Percentiles rank a stretch among this genome's conserved stretches.
Evolutionary conservation across 495 filamentous ascomycete genomes (phyloP).

Genomic region (Schizothecium vesticola): DNA sequence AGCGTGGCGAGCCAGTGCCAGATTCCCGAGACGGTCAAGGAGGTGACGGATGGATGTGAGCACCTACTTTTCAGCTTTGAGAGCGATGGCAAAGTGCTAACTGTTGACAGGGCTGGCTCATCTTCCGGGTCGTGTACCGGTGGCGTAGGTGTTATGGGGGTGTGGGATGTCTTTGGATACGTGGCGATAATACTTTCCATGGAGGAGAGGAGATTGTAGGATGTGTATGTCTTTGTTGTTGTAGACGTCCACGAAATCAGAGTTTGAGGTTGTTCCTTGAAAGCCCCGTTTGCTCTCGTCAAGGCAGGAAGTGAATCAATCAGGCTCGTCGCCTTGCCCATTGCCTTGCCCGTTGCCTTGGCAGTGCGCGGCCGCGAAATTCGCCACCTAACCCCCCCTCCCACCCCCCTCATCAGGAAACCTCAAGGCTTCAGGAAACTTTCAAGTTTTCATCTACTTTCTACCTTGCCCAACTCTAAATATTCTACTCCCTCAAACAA

Average conservation of each 20-base stretch:
- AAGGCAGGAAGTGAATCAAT: not conserved
- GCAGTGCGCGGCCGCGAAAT: not conserved
- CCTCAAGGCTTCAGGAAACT: no score
- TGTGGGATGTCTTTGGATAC: not conserved
- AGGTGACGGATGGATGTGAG: constrained; percentile 47
- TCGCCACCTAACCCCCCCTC: no score
- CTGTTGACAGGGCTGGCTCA: not conserved
- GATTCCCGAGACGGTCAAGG: constrained; percentile 36
- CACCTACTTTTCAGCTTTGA: no score
- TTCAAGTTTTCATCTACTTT: no score
- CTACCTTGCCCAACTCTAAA: no score
- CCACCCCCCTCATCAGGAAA: no score
- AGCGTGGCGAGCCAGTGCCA: constrained; percentile 41
- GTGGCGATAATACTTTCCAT: not conserved
- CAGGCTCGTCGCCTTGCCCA: not conserved
- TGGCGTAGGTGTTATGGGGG: not conserved
- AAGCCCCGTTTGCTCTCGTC: not conserved
- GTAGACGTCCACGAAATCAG: not conserved
- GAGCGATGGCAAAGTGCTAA: not conserved
- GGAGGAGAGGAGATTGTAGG: not conserved
- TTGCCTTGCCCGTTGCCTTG: not conserved
- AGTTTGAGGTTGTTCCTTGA: not conserved
- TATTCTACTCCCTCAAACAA: no score
- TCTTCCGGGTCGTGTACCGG: not conserved
- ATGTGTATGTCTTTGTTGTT: not conserved